Percentiles rank a stretch among this genome's conserved stretches.
Evolutionary conservation across 257 asterid genomes (phyloP).

Genomic region (Cinchona pubescens): DNA sequence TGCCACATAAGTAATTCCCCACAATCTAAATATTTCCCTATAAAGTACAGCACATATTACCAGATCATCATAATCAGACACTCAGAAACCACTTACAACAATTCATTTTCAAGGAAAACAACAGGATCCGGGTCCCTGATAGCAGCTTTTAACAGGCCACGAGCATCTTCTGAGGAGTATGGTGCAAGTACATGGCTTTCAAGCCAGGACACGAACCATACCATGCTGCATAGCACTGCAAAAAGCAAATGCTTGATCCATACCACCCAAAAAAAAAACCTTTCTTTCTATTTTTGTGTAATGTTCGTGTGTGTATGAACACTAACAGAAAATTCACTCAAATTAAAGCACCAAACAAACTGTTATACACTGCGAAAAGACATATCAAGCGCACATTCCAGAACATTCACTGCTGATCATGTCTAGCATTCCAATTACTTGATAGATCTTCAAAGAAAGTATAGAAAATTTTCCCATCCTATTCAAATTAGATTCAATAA

Average conservation of each 20-base stretch:
- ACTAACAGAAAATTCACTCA: not conserved
- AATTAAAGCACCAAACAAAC: not conserved
- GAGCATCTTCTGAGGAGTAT: slow-evolving; percentile 49
- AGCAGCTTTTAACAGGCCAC: slow-evolving; percentile 52
- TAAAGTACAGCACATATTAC: not conserved
- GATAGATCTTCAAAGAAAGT: not conserved
- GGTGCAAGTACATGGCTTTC: slow-evolving; percentile 46
- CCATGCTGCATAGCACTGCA: slow-evolving; percentile 55
- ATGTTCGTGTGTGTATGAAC: too few relatives aligned
- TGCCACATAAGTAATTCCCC: slow-evolving; percentile 4
- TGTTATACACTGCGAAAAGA: not conserved
- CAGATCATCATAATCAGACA: slow-evolving; percentile 3
- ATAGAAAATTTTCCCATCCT: not conserved
- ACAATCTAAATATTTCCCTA: not conserved
- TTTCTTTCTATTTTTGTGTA: not conserved
- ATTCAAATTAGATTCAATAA: not conserved
- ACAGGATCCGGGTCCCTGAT: slow-evolving; percentile 56
- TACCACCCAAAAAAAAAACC: not conserved
- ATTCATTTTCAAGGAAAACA: slow-evolving; percentile 52
- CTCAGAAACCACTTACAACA: slow-evolving; percentile 28
- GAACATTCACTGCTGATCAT: not conserved
- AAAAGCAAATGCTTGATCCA: not conserved
- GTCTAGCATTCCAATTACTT: not conserved
- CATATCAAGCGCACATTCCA: not conserved
- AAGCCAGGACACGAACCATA: slow-evolving; percentile 43